Evolutionary conservation across 805 yeast species (phyloP).

Genomic region (Ogataea corticis): DNA sequence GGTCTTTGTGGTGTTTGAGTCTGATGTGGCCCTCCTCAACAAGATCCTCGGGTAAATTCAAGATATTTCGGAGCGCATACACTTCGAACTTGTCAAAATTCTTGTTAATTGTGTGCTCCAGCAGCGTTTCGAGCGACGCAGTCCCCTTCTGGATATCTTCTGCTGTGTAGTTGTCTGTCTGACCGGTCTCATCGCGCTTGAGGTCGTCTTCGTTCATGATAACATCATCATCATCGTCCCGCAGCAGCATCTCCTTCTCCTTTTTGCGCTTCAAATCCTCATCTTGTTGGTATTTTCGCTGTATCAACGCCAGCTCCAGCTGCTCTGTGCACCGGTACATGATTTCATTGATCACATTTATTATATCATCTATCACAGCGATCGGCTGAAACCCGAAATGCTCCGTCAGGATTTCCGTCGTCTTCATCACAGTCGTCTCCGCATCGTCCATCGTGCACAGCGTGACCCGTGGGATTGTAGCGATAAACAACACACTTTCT

Average conservation of each 20-base stretch:
- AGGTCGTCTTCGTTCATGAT: slow-evolving; percentile 28
- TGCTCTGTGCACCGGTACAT: slow-evolving; percentile 81
- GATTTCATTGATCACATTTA: slow-evolving; percentile 82
- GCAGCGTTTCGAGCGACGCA: slow-evolving; percentile 71
- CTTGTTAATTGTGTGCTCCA: slow-evolving; percentile 74
- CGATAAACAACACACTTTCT: neutral
- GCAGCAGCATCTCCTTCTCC: slow-evolving; percentile 8
- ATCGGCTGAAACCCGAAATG: slow-evolving; percentile 86
- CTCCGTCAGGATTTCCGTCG: slow-evolving; percentile 67
- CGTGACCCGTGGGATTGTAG: neutral
- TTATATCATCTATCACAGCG: slow-evolving; percentile 79
- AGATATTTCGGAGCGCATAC: slow-evolving; percentile 74
- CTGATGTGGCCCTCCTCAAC: slow-evolving; percentile 66
- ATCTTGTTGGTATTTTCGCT: slow-evolving; percentile 33
- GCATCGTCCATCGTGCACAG: slow-evolving; percentile 8
- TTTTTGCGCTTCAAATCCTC: slow-evolving; percentile 19
- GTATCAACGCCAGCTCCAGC: slow-evolving; percentile 62
- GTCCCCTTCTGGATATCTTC: slow-evolving; percentile 73
- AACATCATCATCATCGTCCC: slow-evolving; percentile 30
- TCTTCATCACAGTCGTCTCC: slow-evolving; percentile 18
- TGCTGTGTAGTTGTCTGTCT: slow-evolving; percentile 17
- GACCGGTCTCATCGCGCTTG: slow-evolving; percentile 1
- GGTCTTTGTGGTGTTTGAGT: slow-evolving; percentile 64
- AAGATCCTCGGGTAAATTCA: slow-evolving; percentile 66
- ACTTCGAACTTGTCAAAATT: slow-evolving; percentile 86